These are phyloP conservation scores for Albugo candida DNA, from an alignment of 352 stramenopile genomes.

Conservation along the genomic window DNA sequence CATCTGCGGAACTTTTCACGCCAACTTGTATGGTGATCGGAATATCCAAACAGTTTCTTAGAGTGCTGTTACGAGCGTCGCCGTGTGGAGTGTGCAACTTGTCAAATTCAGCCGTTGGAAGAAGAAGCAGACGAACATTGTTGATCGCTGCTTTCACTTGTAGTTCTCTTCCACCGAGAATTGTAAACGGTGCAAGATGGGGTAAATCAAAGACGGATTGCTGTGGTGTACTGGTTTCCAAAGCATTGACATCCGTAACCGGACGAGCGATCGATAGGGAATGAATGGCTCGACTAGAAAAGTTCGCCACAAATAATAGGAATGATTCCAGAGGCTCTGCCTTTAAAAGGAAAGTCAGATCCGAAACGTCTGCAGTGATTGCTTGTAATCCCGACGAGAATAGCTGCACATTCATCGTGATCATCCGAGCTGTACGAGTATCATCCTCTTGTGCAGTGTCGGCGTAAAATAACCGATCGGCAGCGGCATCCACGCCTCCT, in stretches of 20 bases:
- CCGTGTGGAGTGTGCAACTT: slow-evolving; percentile 19
- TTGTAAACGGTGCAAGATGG: slow-evolving; percentile 29
- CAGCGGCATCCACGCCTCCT: slow-evolving; percentile 14
- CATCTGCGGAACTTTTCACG: slow-evolving; percentile 21
- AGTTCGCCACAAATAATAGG: slow-evolving; percentile 15
- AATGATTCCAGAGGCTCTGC: slow-evolving; percentile 34
- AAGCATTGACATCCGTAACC: slow-evolving; percentile 3
- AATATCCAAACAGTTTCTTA: slow-evolving; percentile 33
- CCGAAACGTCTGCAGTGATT: slow-evolving; percentile 21
- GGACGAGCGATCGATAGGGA: slow-evolving; percentile 8
- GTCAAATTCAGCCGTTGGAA: slow-evolving; percentile 12
- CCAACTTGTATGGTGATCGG: slow-evolving; percentile 22
- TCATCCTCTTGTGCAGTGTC: slow-evolving; percentile 24
- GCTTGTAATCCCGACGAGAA: slow-evolving; percentile 25
- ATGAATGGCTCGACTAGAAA: too few relatives aligned
- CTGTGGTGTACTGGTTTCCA: too few relatives aligned
- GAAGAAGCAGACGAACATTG: slow-evolving; percentile 29
- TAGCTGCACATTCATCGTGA: slow-evolving; percentile 21
- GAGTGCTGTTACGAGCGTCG: neutral
- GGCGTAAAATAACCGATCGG: slow-evolving; percentile 16
- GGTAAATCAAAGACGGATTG: too few relatives aligned
- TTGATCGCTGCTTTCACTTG: slow-evolving; percentile 27
- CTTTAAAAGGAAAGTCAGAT: slow-evolving; percentile 23
- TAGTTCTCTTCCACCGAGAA: slow-evolving; percentile 32
- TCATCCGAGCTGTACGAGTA: slow-evolving; percentile 18